Evolutionary conservation across 2,329 filamentous ascomycete species (phyloP), one percentile per base, ranked within the genome.

Genomic region (Microthyrium microscopicum): DNA sequence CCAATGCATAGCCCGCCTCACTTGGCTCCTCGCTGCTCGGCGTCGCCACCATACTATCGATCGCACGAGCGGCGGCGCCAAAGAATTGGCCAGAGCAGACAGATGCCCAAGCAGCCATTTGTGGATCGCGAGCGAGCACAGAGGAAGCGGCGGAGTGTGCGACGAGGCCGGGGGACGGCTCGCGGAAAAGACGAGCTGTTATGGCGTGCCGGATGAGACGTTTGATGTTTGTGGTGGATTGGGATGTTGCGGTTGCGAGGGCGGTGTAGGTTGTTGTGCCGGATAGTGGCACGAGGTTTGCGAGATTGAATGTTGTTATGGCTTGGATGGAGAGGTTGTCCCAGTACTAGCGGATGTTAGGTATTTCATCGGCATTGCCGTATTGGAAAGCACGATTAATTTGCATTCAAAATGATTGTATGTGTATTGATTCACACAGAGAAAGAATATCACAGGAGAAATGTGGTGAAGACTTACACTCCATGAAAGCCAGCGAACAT

Each of bases 271-370:
- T 58, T 5, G 62, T 60, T 3, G 54, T 50, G 12, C 60, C 61
- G 17, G 58, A 50, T 1, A 66, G 33, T 3, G 65, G 63, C 5
- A 70, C 62, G 4, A 60, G 57, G 8, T 54, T 50, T 60, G 62
- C 68, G 42, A 68, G 66, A 41, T 67, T 49, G 43, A 68, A 68
- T 40, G 62, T 51, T 43, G 67, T 67, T 12, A 68, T 48, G 11
- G 64, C 48, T 40, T 64, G 62, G 24, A 68, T 52, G 20, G 41
- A 43, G 5, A 39, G 35, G 19, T 29, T 38, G 34, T 39, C 36
- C 19, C 38, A 31, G 34, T 36, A 36, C 27, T 31, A 25, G 7
- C 12, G 8, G n/a, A n/a, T n/a, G n/a, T n/a, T n/a, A n/a, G n/a
- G n/a, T n/a, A n/a, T n/a, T n/a, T n/a, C n/a, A n/a, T n/a, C n/a